Percentiles rank a stretch among this genome's conserved stretches.
Conservation (phyloP, 2,329 filamentous ascomycete species). For the Ceratocystis destructans region DNA sequence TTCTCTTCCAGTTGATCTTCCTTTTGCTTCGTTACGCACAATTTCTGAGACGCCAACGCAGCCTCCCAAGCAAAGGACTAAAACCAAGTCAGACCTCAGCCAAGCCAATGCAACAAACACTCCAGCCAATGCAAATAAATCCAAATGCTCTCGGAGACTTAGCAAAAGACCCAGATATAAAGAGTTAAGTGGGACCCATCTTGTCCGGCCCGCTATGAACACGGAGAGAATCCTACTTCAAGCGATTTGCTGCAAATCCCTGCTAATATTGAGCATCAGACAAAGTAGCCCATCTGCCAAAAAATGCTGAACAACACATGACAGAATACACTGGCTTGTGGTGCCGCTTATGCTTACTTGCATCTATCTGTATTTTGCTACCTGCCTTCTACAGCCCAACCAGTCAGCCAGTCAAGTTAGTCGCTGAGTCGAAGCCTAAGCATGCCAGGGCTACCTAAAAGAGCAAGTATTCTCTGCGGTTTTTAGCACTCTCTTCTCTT, state of each 20-base stretch:
- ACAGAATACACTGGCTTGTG: background rate
- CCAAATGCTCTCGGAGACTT: too few species aligned
- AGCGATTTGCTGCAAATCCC: background rate
- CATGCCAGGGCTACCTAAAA: background rate
- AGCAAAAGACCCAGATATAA: too few species aligned
- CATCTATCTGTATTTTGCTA: background rate
- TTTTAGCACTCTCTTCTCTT: background rate
- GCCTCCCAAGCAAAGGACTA: too few species aligned
- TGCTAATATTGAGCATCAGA: slow-evolving; percentile 3
- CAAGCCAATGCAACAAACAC: too few species aligned
- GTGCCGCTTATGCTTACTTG: background rate
- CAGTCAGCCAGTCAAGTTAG: background rate
- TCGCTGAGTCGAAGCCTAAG: background rate
- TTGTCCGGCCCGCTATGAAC: slow-evolving; percentile 1
- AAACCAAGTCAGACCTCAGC: too few species aligned
- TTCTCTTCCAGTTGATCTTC: background rate
- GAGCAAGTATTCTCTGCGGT: background rate
- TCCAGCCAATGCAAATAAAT: too few species aligned
- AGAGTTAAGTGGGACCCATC: background rate
- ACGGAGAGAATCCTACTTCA: slow-evolving; percentile 1
- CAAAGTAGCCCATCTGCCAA: background rate
- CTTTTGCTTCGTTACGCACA: too few species aligned
- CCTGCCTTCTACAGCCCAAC: background rate
- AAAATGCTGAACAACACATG: background rate
- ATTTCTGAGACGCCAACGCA: too few species aligned